A percentile compares a stretch with the other conserved stretches of the same genome.
Evolutionary conservation across 1,284 basidiomycete species (phyloP).

Genomic region (Boletus austroedulis): DNA sequence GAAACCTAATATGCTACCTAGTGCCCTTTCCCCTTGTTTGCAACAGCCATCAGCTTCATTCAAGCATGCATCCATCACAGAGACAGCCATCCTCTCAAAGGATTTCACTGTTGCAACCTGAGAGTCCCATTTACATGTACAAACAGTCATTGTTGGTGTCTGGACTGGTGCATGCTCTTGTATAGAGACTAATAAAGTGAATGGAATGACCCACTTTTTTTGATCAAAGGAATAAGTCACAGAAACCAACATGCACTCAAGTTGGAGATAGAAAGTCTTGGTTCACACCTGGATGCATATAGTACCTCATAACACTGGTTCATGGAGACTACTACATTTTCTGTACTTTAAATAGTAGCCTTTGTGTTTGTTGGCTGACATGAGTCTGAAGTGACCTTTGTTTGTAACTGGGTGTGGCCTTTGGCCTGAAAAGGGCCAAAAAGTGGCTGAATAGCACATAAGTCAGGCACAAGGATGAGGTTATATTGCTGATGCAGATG

Average conservation of each 20-base stretch:
- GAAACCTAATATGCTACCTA: conserved; percentile 13
- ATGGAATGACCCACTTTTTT: conserved; percentile 97
- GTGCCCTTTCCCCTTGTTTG: conserved; percentile 55
- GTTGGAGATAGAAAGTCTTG: conserved; percentile 97
- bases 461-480: too few relatives aligned
- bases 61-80: conserved; percentile 71
- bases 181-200: conserved; percentile 91
- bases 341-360: too few relatives aligned
- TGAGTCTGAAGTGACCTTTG: too few relatives aligned
- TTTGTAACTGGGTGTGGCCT: too few relatives aligned
- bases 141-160: conserved; percentile 97
- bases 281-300: conserved; percentile 97
- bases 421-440: too few relatives aligned
- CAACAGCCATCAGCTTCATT: conserved; percentile 72
- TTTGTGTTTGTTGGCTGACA: too few relatives aligned
- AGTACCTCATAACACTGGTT: conserved; percentile 38
- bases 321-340: too few relatives aligned
- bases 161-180: conserved; percentile 99
- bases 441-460: too few relatives aligned
- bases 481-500: too few relatives aligned
- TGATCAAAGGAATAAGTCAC: conserved; percentile 93
- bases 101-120: conserved; percentile 90
- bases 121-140: conserved; percentile 92
- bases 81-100: conserved; percentile 87
- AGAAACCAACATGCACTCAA: conserved; percentile 92